Percentiles rank a stretch among this genome's conserved stretches.
These are phyloP conservation scores for Colletotrichum chrysophilum DNA, from an alignment of 2,329 filamentous ascomycete species.

Conservation along the genomic window DNA sequence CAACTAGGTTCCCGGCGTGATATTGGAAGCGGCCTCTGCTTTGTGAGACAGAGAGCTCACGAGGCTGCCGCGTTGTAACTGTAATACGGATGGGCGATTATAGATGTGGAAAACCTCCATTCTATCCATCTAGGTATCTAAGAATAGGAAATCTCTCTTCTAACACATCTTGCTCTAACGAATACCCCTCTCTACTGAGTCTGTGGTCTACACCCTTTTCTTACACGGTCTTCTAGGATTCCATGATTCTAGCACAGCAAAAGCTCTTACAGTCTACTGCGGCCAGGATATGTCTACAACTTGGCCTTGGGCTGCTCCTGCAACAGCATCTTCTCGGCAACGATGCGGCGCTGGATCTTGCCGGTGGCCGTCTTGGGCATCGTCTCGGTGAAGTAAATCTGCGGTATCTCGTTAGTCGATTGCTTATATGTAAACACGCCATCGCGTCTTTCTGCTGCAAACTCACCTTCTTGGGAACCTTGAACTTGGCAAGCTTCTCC, in stretches of 20 bases:
- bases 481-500: conserved; percentile 79
- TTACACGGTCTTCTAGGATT: neutral
- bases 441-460: neutral
- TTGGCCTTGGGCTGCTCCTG: conserved; percentile 62
- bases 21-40: neutral
- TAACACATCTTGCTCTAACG: neutral
- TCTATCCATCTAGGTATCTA: conserved; percentile 10
- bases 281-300: conserved; percentile 42
- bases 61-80: neutral
- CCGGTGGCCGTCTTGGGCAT: conserved; percentile 95
- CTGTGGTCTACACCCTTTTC: neutral
- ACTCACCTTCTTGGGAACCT: conserved; percentile 79
- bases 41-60: neutral
- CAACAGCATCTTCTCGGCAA: conserved; percentile 86
- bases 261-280: neutral
- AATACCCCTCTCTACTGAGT: neutral
- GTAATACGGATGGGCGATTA: neutral
- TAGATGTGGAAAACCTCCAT: neutral
- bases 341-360: conserved; percentile 84
- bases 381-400: conserved; percentile 81
- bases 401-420: neutral
- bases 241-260: neutral
- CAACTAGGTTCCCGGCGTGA: neutral
- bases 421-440: neutral
- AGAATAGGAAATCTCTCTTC: neutral